These are phyloP conservation scores for Yarrowia alimentaria DNA, from an alignment of 805 yeast species.

Conservation along the genomic window DNA sequence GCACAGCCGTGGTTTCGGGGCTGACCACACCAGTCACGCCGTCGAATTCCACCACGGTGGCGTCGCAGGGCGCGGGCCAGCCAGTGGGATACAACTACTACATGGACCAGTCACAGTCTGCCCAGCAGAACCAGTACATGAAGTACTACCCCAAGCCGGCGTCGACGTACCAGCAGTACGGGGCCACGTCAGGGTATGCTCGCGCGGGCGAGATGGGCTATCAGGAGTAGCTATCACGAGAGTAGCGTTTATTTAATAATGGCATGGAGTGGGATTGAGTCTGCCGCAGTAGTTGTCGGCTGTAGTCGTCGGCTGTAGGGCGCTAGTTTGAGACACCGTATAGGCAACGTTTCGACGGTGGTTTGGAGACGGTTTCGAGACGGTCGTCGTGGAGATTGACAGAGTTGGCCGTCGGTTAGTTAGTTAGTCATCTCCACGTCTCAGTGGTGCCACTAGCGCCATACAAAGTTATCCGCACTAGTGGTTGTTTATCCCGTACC, in stretches of 20 bases:
- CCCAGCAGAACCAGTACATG: conserved; percentile 27
- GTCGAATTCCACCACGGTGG: conserved; percentile 5
- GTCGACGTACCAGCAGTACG: conserved; percentile 24
- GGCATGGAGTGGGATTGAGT: no score
- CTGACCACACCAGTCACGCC: conserved; percentile 19
- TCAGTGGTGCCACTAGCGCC: no score
- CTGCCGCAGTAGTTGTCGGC: no score
- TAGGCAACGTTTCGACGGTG: no score
- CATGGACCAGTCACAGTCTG: conserved; percentile 20
- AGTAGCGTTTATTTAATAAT: conserved; percentile 4
- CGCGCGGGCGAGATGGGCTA: conserved; percentile 19
- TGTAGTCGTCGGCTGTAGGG: no score
- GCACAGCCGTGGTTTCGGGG: conserved; percentile 17
- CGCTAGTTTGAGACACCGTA: no score
- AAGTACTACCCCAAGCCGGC: conserved; percentile 25
- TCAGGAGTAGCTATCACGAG: conserved; percentile 5
- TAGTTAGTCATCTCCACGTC: no score
- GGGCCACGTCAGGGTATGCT: conserved; percentile 2
- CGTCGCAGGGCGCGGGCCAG: not conserved
- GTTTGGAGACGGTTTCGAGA: no score
- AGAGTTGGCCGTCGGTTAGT: no score
- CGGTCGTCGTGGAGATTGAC: no score
- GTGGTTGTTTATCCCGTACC: no score
- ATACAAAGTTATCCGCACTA: no score
- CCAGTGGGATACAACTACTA: conserved; percentile 26